These are phyloP conservation scores for Serendipita sp. DNA, from an alignment of 1,284 basidiomycete species.

Conservation along the genomic window DNA sequence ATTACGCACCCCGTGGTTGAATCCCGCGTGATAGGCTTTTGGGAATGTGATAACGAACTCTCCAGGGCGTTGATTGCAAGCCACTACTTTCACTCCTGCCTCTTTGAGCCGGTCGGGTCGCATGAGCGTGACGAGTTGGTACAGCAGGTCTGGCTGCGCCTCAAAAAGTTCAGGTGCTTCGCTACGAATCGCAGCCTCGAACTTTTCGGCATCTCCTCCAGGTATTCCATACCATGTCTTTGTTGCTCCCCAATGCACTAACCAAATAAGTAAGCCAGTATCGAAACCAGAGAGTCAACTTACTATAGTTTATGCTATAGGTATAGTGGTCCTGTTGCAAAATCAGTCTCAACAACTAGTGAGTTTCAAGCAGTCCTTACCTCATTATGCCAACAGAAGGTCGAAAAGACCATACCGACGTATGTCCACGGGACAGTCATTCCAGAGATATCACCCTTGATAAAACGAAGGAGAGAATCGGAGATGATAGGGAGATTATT, in stretches of 20 bases:
- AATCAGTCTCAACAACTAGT: conserved; percentile 14
- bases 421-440: conserved; percentile 99
- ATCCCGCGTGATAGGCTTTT: conserved; percentile 96
- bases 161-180: conserved; percentile 99
- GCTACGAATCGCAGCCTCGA: conserved; percentile 87
- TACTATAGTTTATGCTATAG: conserved; percentile 89
- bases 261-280: conserved; percentile 17
- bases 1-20: conserved; percentile 82
- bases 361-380: conserved; percentile 25
- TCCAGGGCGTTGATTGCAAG: conserved; percentile 91
- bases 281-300: conserved; percentile 21
- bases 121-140: conserved; percentile 97
- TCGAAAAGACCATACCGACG: conserved; percentile 97
- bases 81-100: conserved; percentile 86
- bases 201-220: conserved; percentile 84
- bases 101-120: conserved; percentile 77
- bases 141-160: conserved; percentile 90
- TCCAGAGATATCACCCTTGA: conserved; percentile 97
- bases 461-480: conserved; percentile 79
- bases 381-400: conserved; percentile 99
- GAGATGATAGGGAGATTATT: conserved; percentile 90
- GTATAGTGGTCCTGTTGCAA: conserved; percentile 80
- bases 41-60: conserved; percentile 98
- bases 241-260: conserved; percentile 98
- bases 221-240: conserved; percentile 99